These are phyloP conservation scores for Acorus calamus DNA, from an alignment of 106 monocot genomes.

Conservation along the genomic window DNA sequence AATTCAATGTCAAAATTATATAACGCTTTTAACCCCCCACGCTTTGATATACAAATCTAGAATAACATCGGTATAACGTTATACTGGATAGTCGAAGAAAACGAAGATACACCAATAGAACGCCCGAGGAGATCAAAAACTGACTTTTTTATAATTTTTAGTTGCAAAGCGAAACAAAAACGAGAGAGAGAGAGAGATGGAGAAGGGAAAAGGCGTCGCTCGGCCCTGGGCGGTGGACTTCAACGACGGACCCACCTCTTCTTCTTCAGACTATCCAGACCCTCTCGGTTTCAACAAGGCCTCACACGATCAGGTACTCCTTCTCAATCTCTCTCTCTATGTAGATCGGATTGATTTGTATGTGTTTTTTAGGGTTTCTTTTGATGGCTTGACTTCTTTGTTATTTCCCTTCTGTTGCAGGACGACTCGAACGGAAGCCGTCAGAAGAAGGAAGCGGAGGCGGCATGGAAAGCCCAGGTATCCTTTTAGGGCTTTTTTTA, in stretches of 20 bases:
- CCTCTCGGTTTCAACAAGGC: conserved; percentile 72
- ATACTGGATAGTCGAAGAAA: too few relatives aligned
- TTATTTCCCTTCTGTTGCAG: conserved; percentile 15
- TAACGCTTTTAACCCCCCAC: too few relatives aligned
- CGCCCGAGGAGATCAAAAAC: too few relatives aligned
- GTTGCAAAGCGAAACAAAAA: too few relatives aligned
- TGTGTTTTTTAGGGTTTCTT: not conserved
- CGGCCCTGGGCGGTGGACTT: conserved; percentile 89
- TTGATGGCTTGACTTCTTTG: not conserved
- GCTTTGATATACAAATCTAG: too few relatives aligned
- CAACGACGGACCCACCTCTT: conserved; percentile 31
- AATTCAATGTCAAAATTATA: too few relatives aligned
- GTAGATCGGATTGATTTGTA: not conserved
- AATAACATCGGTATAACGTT: too few relatives aligned
- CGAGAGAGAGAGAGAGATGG: conserved; percentile 20
- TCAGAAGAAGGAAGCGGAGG: conserved; percentile 90
- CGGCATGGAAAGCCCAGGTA: conserved; percentile 90
- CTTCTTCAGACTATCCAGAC: conserved; percentile 44
- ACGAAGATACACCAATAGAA: too few relatives aligned
- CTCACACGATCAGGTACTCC: conserved; percentile 43
- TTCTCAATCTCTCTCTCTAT: not conserved
- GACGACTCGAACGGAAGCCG: conserved; percentile 49
- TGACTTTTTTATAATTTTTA: too few relatives aligned
- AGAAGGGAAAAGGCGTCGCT: conserved; percentile 86
- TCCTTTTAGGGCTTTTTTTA: too few relatives aligned